Evolutionary conservation across 805 yeast genomes (phyloP).

Genomic region (Starmerella vitae): DNA sequence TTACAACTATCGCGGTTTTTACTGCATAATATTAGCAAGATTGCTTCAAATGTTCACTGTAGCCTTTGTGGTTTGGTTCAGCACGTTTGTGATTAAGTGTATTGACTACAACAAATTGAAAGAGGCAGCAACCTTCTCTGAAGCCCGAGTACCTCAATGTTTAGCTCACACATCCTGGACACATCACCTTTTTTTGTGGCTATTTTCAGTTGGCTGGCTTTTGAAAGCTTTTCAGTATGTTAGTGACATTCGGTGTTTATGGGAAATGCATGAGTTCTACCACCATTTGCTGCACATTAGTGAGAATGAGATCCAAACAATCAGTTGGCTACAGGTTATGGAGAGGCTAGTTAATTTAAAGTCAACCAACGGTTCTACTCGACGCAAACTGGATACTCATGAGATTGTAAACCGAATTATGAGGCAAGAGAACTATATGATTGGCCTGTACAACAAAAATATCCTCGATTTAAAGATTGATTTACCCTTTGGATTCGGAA

Average conservation of each 20-base stretch:
- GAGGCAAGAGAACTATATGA: slow-evolving; percentile 89
- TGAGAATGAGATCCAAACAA: slow-evolving; percentile 79
- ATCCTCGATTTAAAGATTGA: slow-evolving; percentile 55
- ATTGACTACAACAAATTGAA: slow-evolving; percentile 46
- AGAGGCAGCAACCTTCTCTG: slow-evolving; percentile 24
- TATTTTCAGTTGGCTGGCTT: slow-evolving; percentile 38
- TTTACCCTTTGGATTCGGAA: slow-evolving; percentile 32
- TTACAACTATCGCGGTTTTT: slow-evolving; percentile 72
- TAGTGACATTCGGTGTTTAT: slow-evolving; percentile 50
- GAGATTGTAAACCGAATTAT: slow-evolving; percentile 89
- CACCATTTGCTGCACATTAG: slow-evolving; percentile 52
- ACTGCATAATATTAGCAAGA: slow-evolving; percentile 58
- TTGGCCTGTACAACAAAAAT: slow-evolving; percentile 73
- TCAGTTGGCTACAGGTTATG: slow-evolving; percentile 82
- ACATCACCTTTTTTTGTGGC: slow-evolving; percentile 50
- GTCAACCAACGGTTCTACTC: slow-evolving; percentile 30
- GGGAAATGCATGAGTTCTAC: slow-evolving; percentile 68
- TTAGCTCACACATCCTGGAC: slow-evolving; percentile 33
- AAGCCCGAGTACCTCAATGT: slow-evolving; percentile 38
- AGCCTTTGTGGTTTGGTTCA: slow-evolving; percentile 62
- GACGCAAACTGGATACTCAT: slow-evolving; percentile 69
- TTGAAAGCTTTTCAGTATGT: slow-evolving; percentile 32
- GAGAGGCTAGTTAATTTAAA: slow-evolving; percentile 58
- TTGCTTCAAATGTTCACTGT: slow-evolving; percentile 58
- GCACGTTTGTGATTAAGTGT: slow-evolving; percentile 72